Conservation (phyloP, 352 stramenopile species). For the Phytophthora ramorum region DNA sequence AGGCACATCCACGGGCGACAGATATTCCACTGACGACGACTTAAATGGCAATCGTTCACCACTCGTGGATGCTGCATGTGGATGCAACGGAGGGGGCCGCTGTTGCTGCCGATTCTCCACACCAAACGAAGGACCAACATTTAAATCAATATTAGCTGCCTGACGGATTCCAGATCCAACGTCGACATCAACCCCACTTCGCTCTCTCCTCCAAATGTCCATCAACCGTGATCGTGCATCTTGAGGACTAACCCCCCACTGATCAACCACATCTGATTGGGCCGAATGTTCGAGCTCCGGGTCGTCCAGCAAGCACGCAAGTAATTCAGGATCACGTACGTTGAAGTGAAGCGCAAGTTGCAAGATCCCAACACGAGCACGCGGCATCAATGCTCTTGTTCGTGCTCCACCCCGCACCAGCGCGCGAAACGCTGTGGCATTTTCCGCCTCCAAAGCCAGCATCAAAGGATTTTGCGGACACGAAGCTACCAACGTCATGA, state of each 20-base stretch:
- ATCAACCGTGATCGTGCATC: conserved; percentile 37
- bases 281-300: conserved; percentile 32
- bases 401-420: conserved; percentile 60
- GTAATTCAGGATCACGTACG: conserved; percentile 30
- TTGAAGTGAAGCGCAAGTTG: conserved; percentile 51
- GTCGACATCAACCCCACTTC: conserved; percentile 17
- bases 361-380: conserved; percentile 54
- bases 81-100: conserved; percentile 19
- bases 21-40: conserved; percentile 2
- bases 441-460: conserved; percentile 59
- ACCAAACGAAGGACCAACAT: conserved; percentile 3
- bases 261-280: conserved; percentile 42
- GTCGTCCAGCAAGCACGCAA: conserved; percentile 32
- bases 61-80: conserved; percentile 1
- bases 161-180: background rate
- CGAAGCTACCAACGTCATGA: conserved; percentile 10
- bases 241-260: conserved; percentile 43
- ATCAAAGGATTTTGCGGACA: conserved; percentile 56
- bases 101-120: conserved; percentile 20
- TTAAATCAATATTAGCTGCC: conserved; percentile 3
- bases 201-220: conserved; percentile 32
- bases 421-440: conserved; percentile 51
- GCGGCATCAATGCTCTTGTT: conserved; percentile 47
- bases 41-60: conserved; percentile 2
- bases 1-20: background rate